Base-by-base conservation (phyloP, 495 filamentous ascomycete species). In the Penicilliopsis zonata region DNA sequence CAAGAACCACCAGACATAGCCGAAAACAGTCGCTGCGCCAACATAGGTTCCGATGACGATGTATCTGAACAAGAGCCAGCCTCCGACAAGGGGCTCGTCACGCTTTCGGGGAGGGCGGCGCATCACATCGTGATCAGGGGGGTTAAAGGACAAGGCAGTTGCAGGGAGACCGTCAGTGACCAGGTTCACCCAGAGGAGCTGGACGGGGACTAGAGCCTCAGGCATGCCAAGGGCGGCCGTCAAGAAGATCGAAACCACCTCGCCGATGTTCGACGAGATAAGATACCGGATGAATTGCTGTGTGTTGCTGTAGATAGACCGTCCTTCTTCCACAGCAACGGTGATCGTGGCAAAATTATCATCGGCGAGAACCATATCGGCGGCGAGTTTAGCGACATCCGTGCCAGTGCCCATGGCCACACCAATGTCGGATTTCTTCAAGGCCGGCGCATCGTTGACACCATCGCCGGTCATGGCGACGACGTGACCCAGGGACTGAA, bases 1-100 rank as follows among this genome's bases (percentile, higher is more conserved):
- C 77, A 96, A 82, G 66, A 99, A 99, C 85, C 86, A 96, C 92
- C 92, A 99, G 16, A 86, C 88, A 53, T 99, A 99, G 19, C 92
- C 92, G 52, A 82, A 86, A 2, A 99, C 92, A 5, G 92, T 99
- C 25, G 92, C 92, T 19, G 78, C 72, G 44, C 92, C 92, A 34
- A 99, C 92, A 40, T 96, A 99, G 5, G 69, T 81, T 21, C 92
- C 92, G 47, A 99, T 87, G 15, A 96, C 78, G 70, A 99, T 72
- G 59, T 99, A 99, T 22, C 92, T 75, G 71, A 96, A 92, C 63
- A 99, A 88, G 14, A 99, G 63, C 92, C 92, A 99, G 34, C 86
- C 83, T 28, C 82, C 75, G 21, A 99, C 83, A 32, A 99, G 76
- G 9, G 78, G 57, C 58, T 99, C 92, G 43, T 95, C 87, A 28